Evolutionary conservation across 352 stramenopile genomes (phyloP).

Genomic region (Phytopythium boreale): DNA sequence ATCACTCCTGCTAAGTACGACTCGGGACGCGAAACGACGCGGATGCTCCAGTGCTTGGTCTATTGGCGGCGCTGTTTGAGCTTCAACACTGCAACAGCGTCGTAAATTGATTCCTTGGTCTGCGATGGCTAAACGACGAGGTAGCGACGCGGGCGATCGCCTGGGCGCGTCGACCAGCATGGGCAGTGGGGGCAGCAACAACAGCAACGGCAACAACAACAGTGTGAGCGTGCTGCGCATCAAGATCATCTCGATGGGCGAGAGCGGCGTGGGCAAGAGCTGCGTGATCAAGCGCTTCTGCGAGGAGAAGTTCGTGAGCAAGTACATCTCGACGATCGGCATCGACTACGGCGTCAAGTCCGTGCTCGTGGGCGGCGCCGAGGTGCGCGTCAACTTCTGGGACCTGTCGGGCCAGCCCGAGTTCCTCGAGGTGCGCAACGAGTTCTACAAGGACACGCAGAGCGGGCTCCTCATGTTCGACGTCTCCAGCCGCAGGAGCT

Average conservation of each 20-base stretch:
- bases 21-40: slow-evolving; percentile 4
- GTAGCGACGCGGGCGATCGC: slow-evolving; percentile 3
- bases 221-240: slow-evolving; percentile 65
- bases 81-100: not conserved
- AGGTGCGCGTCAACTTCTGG: slow-evolving; percentile 94
- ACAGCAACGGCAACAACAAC: slow-evolving; percentile 22
- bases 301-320: slow-evolving; percentile 93
- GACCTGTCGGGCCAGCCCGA: slow-evolving; percentile 90
- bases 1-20: not conserved
- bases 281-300: slow-evolving; percentile 96
- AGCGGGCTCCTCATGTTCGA: slow-evolving; percentile 79
- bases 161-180: not conserved
- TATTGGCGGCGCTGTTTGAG: not conserved
- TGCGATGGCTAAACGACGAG: slow-evolving; percentile 1
- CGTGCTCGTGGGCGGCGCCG: slow-evolving; percentile 62
- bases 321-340: slow-evolving; percentile 96
- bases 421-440: slow-evolving; percentile 95
- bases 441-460: slow-evolving; percentile 96
- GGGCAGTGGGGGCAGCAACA: slow-evolving; percentile 13
- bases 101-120: not conserved
- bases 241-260: slow-evolving; percentile 94
- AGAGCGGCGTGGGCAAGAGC: slow-evolving; percentile 89
- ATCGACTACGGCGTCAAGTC: slow-evolving; percentile 95
- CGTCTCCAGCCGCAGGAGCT: slow-evolving; percentile 66
- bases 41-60: not conserved